Base-by-base conservation (phyloP, 768 basidiomycete genomes). In the Kwoniella sp. region DNA sequence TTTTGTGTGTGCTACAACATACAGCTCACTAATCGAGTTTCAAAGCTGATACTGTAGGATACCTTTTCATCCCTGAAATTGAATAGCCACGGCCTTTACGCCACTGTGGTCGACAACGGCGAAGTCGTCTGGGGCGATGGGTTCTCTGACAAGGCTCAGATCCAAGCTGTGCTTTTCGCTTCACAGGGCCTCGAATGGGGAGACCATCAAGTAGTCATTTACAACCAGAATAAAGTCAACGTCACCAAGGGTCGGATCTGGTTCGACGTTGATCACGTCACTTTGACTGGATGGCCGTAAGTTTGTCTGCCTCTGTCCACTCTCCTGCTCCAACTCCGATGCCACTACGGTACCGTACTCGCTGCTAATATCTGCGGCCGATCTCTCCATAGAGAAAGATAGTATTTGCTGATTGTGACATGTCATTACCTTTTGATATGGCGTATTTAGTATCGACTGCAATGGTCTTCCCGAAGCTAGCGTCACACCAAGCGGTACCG, bases 11-110 rank as follows among this genome's bases (percentile, higher is more conserved):
- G n/a, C n/a, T n/a, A n/a, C n/a, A n/a, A n/a, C n/a, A n/a, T n/a
- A n/a, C n/a, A n/a, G n/a, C n/a, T n/a, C n/a, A n/a, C n/a, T n/a
- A n/a, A n/a, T n/a, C n/a, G n/a, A n/a, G n/a, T n/a, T n/a, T n/a
- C n/a, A n/a, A n/a, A n/a, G n/a, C n/a, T n/a, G n/a, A n/a, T n/a
- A n/a, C n/a, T n/a, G n/a, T n/a, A n/a, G n/a, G n/a, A n/a, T n/a
- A n/a, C n/a, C n/a, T n/a, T n/a, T n/a, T n/a, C n/a, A n/a, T n/a
- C n/a, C n/a, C n/a, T n/a, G n/a, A n/a, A n/a, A n/a, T n/a, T n/a
- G n/a, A n/a, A n/a, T 30, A 65, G 64, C 27, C 64, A 65, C 54
- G 64, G 58, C 17, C 8, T 40, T n/a, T 65, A 65, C 49, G 46
- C 59, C 13, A 50, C 54, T 2, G 27, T 46, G 12, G 24, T 65